phyloP scores from a whole-genome alignment of 805 yeast species.

The Tetrapisispora nanseiensis region DNA sequence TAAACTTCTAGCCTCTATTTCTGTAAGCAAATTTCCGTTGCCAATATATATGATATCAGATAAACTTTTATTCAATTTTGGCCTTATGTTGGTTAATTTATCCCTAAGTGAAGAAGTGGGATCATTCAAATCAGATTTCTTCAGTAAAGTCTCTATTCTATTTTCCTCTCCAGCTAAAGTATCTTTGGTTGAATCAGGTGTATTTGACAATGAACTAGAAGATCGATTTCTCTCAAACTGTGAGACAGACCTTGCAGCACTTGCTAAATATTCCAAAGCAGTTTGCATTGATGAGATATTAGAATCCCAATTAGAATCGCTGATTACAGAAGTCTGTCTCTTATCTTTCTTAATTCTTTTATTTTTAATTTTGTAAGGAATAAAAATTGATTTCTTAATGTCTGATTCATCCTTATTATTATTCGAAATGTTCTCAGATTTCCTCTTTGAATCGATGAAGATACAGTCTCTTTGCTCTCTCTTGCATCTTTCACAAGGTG shows the following conservation, averaged over 20 bases:
- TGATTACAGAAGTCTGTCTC: not conserved
- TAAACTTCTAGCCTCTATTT: slow-evolving; percentile 47
- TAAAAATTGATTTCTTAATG: not conserved
- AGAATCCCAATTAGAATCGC: slow-evolving; percentile 15
- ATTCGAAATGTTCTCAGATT: not conserved
- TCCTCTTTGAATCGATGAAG: slow-evolving; percentile 24
- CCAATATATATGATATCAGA: slow-evolving; percentile 55
- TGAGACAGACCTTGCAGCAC: slow-evolving; percentile 49
- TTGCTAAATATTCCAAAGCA: slow-evolving; percentile 63
- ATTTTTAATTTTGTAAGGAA: not conserved
- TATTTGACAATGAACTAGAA: not conserved
- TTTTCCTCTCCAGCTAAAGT: slow-evolving; percentile 7
- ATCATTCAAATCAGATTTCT: not conserved
- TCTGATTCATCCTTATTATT: not conserved
- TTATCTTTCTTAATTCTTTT: not conserved
- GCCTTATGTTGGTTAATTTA: slow-evolving; percentile 25
- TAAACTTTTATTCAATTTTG: slow-evolving; percentile 32
- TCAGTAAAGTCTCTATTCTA: slow-evolving; percentile 19
- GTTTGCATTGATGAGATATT: slow-evolving; percentile 38
- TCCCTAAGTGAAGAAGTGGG: slow-evolving; percentile 22
- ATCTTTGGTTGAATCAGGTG: not conserved
- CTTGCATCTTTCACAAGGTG: slow-evolving; percentile 79
- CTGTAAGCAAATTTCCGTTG: slow-evolving; percentile 44
- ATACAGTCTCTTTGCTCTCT: slow-evolving; percentile 79
- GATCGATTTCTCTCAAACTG: not conserved